Evolutionary conservation across 768 basidiomycete species (phyloP).

Genomic region (Leucogyrophana mollusca): DNA sequence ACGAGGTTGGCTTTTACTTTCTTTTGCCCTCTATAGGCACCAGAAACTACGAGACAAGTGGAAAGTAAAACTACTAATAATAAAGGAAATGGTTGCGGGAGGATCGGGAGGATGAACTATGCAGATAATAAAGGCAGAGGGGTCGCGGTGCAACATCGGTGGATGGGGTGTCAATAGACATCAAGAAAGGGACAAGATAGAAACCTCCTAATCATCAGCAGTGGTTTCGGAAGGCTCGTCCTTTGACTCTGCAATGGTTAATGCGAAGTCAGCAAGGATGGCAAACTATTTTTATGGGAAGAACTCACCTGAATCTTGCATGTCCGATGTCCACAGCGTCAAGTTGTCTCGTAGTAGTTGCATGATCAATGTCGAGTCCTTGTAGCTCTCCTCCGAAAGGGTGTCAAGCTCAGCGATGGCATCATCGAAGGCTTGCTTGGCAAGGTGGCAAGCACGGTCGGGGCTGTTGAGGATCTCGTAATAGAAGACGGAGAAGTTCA

Average conservation of each 20-base stretch:
- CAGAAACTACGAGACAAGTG: conserved; percentile 20
- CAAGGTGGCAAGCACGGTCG: conserved; percentile 96
- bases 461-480: conserved; percentile 99
- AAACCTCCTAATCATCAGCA: conserved; percentile 58
- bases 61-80: conserved; percentile 36
- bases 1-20: background rate
- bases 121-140: conserved; percentile 28
- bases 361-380: conserved; percentile 97
- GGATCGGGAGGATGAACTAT: background rate
- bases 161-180: conserved; percentile 20
- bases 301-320: conserved; percentile 84
- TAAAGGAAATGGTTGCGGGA: conserved; percentile 19
- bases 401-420: conserved; percentile 99
- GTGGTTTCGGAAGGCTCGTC: conserved; percentile 63
- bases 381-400: conserved; percentile 97
- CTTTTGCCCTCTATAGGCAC: conserved; percentile 29
- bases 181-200: conserved; percentile 17
- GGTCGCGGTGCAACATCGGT: conserved; percentile 32
- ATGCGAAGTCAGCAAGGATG: conserved; percentile 8
- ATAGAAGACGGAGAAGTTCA: conserved; percentile 99
- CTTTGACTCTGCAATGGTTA: conserved; percentile 67
- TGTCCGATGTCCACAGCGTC: conserved; percentile 97
- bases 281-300: background rate
- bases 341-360: conserved; percentile 97
- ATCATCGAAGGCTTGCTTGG: conserved; percentile 99